Evolutionary conservation across 2,329 filamentous ascomycete species (phyloP).

Genomic region (Colletotrichum sp.): DNA sequence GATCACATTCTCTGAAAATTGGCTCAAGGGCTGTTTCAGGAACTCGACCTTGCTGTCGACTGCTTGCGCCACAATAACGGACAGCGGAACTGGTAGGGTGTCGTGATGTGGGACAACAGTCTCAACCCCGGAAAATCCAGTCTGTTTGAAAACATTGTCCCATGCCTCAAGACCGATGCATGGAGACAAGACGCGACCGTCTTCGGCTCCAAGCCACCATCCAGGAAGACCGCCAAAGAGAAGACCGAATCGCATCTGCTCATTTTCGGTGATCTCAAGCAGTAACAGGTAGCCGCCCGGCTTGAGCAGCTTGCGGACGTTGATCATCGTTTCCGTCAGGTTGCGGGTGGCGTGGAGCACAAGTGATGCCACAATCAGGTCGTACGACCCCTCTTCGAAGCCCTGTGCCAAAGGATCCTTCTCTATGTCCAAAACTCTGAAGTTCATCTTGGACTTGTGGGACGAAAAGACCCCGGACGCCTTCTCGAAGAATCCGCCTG

Average conservation of each 20-base stretch:
- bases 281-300: constrained; percentile 32
- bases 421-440: constrained; percentile 34
- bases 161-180: not conserved
- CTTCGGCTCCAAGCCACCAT: constrained; percentile 30
- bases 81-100: not conserved
- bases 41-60: constrained; percentile 9
- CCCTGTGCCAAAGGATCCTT: constrained; percentile 30
- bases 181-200: constrained; percentile 17
- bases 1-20: not conserved
- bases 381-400: constrained; percentile 27
- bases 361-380: constrained; percentile 32
- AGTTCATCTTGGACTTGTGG: constrained; percentile 18
- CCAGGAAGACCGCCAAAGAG: constrained; percentile 30
- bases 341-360: constrained; percentile 31
- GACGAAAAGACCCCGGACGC: constrained; percentile 27
- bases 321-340: constrained; percentile 25
- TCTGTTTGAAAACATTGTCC: not conserved
- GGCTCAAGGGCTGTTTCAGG: not conserved
- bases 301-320: constrained; percentile 30
- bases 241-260: constrained; percentile 18
- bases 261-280: not conserved
- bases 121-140: constrained; percentile 15
- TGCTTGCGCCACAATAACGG: constrained; percentile 27
- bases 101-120: not conserved
- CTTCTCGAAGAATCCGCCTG: constrained; percentile 23